phyloP scores from a whole-genome alignment of 1,284 basidiomycete genomes.

The Austroboletus novae-zelandiae region DNA sequence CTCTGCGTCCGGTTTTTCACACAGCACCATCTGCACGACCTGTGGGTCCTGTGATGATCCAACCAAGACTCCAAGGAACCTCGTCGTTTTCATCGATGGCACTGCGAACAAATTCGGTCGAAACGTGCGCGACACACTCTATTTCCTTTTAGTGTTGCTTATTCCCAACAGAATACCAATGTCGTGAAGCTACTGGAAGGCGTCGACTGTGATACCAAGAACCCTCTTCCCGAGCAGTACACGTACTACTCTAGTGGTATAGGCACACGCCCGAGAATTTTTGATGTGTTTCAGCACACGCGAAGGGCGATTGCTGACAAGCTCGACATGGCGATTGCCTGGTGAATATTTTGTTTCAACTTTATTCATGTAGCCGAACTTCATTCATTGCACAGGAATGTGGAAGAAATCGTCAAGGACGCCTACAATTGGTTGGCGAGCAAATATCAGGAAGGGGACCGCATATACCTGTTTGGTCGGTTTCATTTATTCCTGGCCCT shows the following conservation, averaged over 20 bases:
- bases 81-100: constrained; percentile 36
- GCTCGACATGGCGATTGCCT: constrained; percentile 28
- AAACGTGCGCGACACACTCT: constrained; percentile 16
- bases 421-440: constrained; percentile 41
- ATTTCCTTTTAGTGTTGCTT: background rate
- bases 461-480: constrained; percentile 43
- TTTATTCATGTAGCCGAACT: background rate
- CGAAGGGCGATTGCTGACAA: constrained; percentile 16
- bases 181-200: constrained; percentile 32
- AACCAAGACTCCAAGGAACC: constrained; percentile 23
- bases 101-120: constrained; percentile 34
- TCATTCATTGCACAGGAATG: constrained; percentile 13
- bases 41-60: constrained; percentile 5
- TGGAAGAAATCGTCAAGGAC: constrained; percentile 29
- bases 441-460: constrained; percentile 39
- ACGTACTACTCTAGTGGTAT: constrained; percentile 40
- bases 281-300: constrained; percentile 17
- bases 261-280: constrained; percentile 32
- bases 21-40: constrained; percentile 8
- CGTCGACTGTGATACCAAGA: too few relatives aligned
- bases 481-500: background rate
- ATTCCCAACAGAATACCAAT: constrained; percentile 33
- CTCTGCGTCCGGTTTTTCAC: background rate
- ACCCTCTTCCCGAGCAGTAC: constrained; percentile 18
- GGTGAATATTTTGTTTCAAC: constrained; percentile 37